Base-by-base conservation (phyloP, 2,329 filamentous ascomycete species). In the Sporothrix sp. region DNA sequence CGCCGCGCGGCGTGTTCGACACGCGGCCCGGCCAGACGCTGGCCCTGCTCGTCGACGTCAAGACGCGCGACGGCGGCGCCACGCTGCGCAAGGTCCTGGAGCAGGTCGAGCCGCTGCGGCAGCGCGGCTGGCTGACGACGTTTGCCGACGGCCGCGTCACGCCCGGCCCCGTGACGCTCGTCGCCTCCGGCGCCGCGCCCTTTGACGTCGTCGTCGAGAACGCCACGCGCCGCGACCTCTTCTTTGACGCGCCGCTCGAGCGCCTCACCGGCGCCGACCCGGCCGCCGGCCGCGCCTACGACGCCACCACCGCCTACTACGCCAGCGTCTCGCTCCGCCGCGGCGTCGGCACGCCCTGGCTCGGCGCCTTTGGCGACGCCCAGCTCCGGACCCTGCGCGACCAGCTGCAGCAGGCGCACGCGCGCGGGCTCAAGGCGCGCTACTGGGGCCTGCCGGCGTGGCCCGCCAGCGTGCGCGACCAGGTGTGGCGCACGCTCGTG, bases 1-100 rank as follows among this genome's bases (percentile, higher is more conserved):
- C n/a, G n/a, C n/a, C 71, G 1, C 67, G 68, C 54, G 83, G 84
- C 11, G 66, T 87, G 8, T 83, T 79, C 58, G 68, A 75, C 57
- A 65, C 65, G 8, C 66, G 74, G 54, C 73, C 77, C 0, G 59
- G 60, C 2, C 76, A 79, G 58, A 72, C 77, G 0, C 63, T 86
- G 1, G 70, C 77, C 5, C 70, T 89, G 4, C 71, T 88, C 4
- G 72, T 89, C 27, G 85, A 89, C 62, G 67, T 88, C 61, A 89
- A 89, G 65, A 80, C 73, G 2, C n/a, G n/a, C n/a, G 62, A 71
- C 23, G 75, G 74, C 1, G 60, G 63, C 4, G 63, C 68, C 20
- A 78, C 75, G 1, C 80, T 75, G 68, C 70, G 70, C 0, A 63
- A 72, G 43, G 72, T 84, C 0, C 56, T 76, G 14, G 60, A 68